phyloP scores from a whole-genome alignment of 306 rosid species.

The Quercus alba region DNA sequence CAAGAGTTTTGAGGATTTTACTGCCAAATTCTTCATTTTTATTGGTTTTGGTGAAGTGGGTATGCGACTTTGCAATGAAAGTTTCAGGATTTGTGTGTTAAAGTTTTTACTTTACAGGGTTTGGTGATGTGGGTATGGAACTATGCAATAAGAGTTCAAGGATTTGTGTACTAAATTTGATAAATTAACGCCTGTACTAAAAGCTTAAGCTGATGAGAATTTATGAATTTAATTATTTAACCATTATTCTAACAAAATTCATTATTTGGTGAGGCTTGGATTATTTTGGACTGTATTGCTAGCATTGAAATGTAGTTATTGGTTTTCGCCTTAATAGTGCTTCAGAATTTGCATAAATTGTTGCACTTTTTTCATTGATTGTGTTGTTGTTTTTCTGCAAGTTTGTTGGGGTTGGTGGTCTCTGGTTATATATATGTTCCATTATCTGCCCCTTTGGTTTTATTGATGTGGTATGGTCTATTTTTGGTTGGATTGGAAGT shows the following conservation, averaged over 20 bases:
- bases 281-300: neutral
- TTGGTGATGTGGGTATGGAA: conserved; percentile 10
- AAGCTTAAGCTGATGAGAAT: too few relatives aligned
- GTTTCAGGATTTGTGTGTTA: neutral
- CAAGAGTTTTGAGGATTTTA: conserved; percentile 11
- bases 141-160: neutral
- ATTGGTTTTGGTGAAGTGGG: conserved; percentile 1
- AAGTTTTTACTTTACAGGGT: neutral
- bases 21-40: neutral
- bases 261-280: neutral
- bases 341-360: neutral
- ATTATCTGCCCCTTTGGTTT: neutral
- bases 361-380: neutral
- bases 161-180: neutral
- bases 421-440: neutral
- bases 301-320: neutral
- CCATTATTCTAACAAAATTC: too few relatives aligned
- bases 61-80: neutral
- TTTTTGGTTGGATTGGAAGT: neutral
- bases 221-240: too few relatives aligned
- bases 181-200: too few relatives aligned
- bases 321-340: neutral
- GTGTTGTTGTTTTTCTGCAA: neutral
- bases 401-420: neutral
- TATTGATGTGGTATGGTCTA: neutral